Evolutionary conservation across 768 basidiomycete species (phyloP).

Genomic region (Epithele typhae): DNA sequence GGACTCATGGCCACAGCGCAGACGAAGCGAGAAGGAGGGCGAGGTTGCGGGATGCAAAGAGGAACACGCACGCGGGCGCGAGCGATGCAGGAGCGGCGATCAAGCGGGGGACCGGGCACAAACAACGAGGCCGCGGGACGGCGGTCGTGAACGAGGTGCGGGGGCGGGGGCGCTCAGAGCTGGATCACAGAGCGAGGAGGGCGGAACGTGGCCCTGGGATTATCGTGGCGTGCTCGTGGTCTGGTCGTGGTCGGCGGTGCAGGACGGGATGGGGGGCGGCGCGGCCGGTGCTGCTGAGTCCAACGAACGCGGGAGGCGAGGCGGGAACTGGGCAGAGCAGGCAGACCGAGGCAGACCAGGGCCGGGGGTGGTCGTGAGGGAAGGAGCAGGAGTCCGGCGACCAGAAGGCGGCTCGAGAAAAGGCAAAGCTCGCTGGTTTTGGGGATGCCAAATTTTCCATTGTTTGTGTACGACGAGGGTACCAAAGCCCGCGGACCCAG

Average conservation of each 20-base stretch:
- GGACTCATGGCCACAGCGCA: conserved; percentile 18
- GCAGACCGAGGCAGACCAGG: neutral
- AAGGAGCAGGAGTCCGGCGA: conserved; percentile 6
- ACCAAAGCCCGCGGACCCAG: conserved; percentile 7
- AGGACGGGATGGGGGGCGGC: no score
- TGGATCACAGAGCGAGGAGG: neutral
- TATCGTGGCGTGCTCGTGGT: conserved; percentile 1
- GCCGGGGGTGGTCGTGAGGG: conserved; percentile 8
- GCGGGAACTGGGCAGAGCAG: neutral
- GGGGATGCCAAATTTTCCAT: conserved; percentile 15
- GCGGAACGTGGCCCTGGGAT: no score
- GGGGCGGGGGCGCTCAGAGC: neutral
- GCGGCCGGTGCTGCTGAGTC: no score
- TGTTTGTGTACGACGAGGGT: conserved; percentile 14
- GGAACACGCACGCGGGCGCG: neutral
- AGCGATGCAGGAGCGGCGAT: neutral
- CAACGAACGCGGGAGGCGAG: no score
- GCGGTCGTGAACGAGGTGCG: conserved; percentile 6
- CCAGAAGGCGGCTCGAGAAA: conserved; percentile 13
- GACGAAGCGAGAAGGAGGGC: conserved; percentile 3
- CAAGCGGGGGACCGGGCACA: conserved; percentile 6
- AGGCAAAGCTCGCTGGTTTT: neutral
- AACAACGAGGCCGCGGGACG: conserved; percentile 14
- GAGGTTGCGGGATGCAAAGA: neutral
- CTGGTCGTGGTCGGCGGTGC: no score